Percentiles rank a stretch among this genome's conserved stretches.
phyloP scores from a whole-genome alignment of 1,284 basidiomycete species.

The Mycena citricolor region DNA sequence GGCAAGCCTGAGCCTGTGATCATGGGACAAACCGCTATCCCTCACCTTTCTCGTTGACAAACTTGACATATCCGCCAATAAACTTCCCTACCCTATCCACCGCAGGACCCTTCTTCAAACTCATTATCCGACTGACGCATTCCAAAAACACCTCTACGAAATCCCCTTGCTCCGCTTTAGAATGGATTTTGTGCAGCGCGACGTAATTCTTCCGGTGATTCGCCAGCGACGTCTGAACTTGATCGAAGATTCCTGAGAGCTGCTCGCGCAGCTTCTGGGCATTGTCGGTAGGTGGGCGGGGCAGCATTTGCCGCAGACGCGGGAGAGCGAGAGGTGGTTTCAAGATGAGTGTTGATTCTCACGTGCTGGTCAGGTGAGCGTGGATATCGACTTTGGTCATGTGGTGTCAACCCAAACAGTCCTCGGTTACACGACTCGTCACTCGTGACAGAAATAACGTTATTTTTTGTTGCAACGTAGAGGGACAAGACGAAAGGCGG shows the following conservation, averaged over 20 bases:
- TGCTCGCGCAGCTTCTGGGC: too few relatives aligned
- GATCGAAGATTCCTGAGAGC: constrained; percentile 57
- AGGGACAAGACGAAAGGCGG: constrained; percentile 1
- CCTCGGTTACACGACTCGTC: not conserved
- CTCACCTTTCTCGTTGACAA: constrained; percentile 78
- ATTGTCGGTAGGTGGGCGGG: too few relatives aligned
- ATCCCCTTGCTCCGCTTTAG: constrained; percentile 65
- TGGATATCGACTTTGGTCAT: too few relatives aligned
- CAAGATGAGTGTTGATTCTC: too few relatives aligned
- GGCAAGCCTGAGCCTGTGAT: not conserved
- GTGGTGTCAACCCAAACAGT: too few relatives aligned
- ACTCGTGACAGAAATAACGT: not conserved
- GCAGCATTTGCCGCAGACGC: too few relatives aligned
- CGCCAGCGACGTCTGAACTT: constrained; percentile 80
- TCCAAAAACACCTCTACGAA: constrained; percentile 78
- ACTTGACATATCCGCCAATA: constrained; percentile 62
- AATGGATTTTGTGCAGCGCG: constrained; percentile 81
- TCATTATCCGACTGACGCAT: constrained; percentile 66
- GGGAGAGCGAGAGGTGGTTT: too few relatives aligned
- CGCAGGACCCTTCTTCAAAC: constrained; percentile 82
- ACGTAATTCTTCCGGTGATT: constrained; percentile 88
- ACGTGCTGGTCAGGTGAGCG: too few relatives aligned
- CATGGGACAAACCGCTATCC: not conserved
- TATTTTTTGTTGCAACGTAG: constrained; percentile 3
- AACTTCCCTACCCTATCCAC: constrained; percentile 89